Base-by-base conservation (phyloP, 2,329 filamentous ascomycete genomes). In the Teratosphaeria gauchensis region DNA sequence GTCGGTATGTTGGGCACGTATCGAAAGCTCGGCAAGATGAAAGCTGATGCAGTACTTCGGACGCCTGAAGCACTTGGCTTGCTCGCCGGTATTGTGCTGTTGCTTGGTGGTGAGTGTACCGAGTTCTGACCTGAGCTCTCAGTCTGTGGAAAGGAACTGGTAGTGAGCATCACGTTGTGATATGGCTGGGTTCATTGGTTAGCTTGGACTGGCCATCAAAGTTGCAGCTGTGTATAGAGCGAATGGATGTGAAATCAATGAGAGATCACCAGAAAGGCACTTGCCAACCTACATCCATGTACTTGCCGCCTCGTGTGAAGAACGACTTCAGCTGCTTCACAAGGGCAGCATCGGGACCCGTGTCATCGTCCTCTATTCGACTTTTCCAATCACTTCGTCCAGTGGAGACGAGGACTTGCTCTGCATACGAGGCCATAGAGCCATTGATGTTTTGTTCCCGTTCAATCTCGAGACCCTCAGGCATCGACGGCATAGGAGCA, bases 341-440 rank as follows among this genome's bases (percentile, higher is more conserved):
- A 19, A 92, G 78, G 7, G 28, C 52, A 14, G 73, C 74, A 30
- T 77, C 71, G 2, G 75, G 71, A 35, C 74, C 71, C 16, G 54
- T 32, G 16, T 86, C 83, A 60, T 95, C 90, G 53, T 95, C 86
- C 71, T 95, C 91, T 62, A 96, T 95, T 59, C 84, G 83, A 68
- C 88, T 92, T 31, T 80, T 78, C 92, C 92, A 96, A 74, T 95
- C 89, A 32, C 80, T 76, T 61, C 84, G 83, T 4, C 90, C 91
- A 0, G 91, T 95, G 62, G 88, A 92, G 14, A 96, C 80, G 9
- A 97, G 74, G 3, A 96, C 82, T 66, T 96, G 91, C 73, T 95
- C 87, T 1, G 85, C 80, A 71, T 96, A 95, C 1, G 81, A 78
- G 1, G 87, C 80, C 75, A 96, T 92, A 5, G 88, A 87, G 12